Percentiles rank a stretch among this genome's conserved stretches.
Evolutionary conservation across 805 yeast genomes (phyloP).

Genomic region (Millerozyma miso): DNA sequence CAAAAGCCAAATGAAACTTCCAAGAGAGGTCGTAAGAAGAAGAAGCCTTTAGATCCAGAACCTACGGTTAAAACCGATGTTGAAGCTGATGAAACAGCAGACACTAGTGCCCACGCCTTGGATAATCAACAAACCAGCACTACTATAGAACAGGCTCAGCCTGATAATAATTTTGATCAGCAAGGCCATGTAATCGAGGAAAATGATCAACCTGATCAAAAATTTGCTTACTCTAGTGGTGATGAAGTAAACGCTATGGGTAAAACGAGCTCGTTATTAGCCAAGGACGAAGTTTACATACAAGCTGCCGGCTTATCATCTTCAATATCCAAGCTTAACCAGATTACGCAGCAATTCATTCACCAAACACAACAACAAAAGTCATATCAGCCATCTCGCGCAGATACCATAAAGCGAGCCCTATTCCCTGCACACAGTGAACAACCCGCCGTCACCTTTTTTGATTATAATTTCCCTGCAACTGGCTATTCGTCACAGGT

Average conservation of each 20-base stretch:
- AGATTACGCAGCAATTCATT: constrained; percentile 11
- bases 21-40: constrained; percentile 14
- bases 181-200: neutral
- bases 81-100: constrained; percentile 12
- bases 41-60: constrained; percentile 10
- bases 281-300: constrained; percentile 30
- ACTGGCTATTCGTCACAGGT: constrained; percentile 38
- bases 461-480: constrained; percentile 35
- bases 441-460: constrained; percentile 26
- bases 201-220: constrained; percentile 5
- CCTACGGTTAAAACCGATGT: constrained; percentile 1
- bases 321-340: constrained; percentile 11
- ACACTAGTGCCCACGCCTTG: constrained; percentile 4
- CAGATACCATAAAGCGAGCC: constrained; percentile 22
- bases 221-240: constrained; percentile 12
- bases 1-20: constrained; percentile 11
- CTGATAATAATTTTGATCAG: constrained; percentile 4
- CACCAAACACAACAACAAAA: constrained; percentile 7
- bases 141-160: neutral
- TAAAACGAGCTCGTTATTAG: constrained; percentile 22
- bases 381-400: constrained; percentile 15
- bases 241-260: constrained; percentile 20
- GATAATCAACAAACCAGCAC: constrained; percentile 10
- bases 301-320: constrained; percentile 36
- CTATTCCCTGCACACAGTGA: constrained; percentile 30